Percentiles rank a stretch among this genome's conserved stretches.
phyloP scores from a whole-genome alignment of 768 basidiomycete species.

The Termitomyces sp. region DNA sequence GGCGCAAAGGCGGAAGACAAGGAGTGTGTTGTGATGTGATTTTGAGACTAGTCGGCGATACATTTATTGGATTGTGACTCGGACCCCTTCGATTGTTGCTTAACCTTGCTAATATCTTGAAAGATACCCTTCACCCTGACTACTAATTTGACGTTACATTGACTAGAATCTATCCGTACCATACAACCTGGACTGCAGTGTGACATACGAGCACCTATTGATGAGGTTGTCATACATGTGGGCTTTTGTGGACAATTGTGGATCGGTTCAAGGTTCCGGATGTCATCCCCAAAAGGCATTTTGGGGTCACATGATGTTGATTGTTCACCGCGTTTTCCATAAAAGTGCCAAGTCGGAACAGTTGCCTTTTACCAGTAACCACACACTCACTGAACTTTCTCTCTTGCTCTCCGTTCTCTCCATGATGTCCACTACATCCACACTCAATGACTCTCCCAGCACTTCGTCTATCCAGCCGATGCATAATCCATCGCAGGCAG shows the following conservation, averaged over 20 bases:
- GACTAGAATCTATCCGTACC: background rate
- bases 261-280: background rate
- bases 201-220: background rate
- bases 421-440: conserved; percentile 33
- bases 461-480: conserved; percentile 69
- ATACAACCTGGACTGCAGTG: background rate
- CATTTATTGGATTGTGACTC: background rate
- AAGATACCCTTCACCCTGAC: background rate
- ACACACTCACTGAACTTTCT: background rate
- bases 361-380: conserved; percentile 3
- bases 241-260: background rate
- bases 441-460: conserved; percentile 64
- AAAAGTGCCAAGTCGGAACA: background rate
- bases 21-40: conserved; percentile 85
- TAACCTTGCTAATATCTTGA: background rate
- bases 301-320: conserved; percentile 13
- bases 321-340: conserved; percentile 8
- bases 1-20: conserved; percentile 74
- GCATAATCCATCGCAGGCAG: conserved; percentile 81
- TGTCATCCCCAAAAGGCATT: background rate
- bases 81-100: background rate
- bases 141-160: background rate
- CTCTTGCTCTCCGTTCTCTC: background rate
- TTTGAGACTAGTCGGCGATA: background rate
- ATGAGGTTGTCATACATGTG: background rate